Evolutionary conservation across 2,329 filamentous ascomycete species (phyloP), one percentile per base, ranked within the genome.

Genomic region (Pseudogymnoascus sp.): DNA sequence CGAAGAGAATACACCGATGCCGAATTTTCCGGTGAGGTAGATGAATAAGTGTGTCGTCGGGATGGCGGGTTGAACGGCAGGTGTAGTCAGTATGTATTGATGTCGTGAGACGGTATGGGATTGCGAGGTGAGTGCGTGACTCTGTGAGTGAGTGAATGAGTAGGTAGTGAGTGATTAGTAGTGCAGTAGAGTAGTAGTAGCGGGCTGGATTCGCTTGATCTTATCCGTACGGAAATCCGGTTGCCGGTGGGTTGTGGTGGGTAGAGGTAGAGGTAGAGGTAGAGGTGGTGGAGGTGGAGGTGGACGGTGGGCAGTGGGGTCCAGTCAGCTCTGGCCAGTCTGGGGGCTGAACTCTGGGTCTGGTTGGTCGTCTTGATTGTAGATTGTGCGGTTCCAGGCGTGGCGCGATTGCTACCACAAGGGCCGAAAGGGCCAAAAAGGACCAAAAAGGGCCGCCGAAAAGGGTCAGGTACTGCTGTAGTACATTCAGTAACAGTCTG

Each of bases 161-260:
- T 8, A n/a, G 6, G 40, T 31, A 53, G 26, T 53, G 46, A 53
- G 50, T 33, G 50, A 12, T 56, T 56, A 56, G 28, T 56, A 31
- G 26, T 24, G 46, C 26, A 53, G 46, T 14, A 53, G 46, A 19
- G 43, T 28, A 56, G 46, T 19, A 33, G 46, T 56, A 56, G 46
- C 46, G 50, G 50, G n/a, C 50, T 33, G 50, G 28, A 56, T 56
- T 56, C 50, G 50, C 50, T 56, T 33, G 50, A 19, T 56, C 46
- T 33, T 56, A 56, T 56, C 50, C 50, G 50, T 56, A 56, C n/a
- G 28, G 50, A 56, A 56, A 56, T 56, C 50, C 50, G 50, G 50
- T 19, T 56, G 26, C 28, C 46, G 46, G 46, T 26, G 19, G 19
- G 19, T 19, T 19, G 19, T 19, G 19, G 19, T 19, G 19, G 19